Evolutionary conservation across 176 grass and related monocot species (phyloP), one percentile per base, ranked within the genome.

Genomic region (Aegilops tauschii): DNA sequence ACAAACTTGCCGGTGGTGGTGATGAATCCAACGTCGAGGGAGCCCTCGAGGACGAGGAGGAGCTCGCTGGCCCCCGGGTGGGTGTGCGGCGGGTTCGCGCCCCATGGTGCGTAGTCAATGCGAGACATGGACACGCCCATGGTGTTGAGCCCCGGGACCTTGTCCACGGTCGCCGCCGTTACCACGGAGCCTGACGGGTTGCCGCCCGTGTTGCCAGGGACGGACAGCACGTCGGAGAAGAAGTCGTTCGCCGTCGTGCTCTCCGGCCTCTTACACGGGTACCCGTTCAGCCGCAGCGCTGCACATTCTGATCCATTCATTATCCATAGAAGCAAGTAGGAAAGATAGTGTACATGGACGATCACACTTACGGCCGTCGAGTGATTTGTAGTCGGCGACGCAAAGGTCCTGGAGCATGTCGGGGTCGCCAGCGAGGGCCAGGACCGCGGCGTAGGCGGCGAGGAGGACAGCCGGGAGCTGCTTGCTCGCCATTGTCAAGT

Each of bases 341-440:
- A 47, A 0, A 47, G 45, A 47, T 4, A 13, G 45, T 47, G 3
- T 47, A 47, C 17, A 69, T 10, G 17, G 32, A 21, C 21, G 35
- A 64, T 64, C 23, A 65, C 62, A 13, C 77, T 83, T 76, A 92
- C 90, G 77, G 5, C 56, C 77, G 7, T 79, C 5, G 1, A 79
- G 13, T 0, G 90, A 77, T 9, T 68, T 64, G 79, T 82, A 79
- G 39, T 92, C 87, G 1, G 90, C 90, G 44, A 92, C 83, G 69
- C 87, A 89, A 4, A 92, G 35, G 40, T 92, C 90, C 52, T 87
- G 90, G 44, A 89, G 87, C 87, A 89, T 87, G 73, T 92, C 87
- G 18, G 90, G 87, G 52, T 92, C 90, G 61, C 64, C 58, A 3
- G 69, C 16, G 8, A 75, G 82, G 5, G 39, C 52, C 54, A 74